These are phyloP conservation scores for Trebouxia sp. DNA, from an alignment of 139 green algal species.

Conservation along the genomic window DNA sequence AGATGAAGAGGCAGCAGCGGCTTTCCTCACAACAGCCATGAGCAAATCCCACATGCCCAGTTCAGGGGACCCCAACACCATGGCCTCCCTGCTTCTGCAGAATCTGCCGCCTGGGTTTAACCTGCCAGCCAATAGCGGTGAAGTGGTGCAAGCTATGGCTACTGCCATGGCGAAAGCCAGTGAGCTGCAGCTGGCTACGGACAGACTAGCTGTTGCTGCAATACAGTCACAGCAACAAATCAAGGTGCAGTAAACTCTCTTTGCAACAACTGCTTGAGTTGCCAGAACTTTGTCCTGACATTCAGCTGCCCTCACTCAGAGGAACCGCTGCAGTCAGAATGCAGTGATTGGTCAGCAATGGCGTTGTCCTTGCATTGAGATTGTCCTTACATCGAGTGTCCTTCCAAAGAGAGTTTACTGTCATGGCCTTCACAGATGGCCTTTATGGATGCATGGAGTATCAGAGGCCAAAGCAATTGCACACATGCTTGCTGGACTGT, in stretches of 20 bases:
- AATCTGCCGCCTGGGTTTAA: constrained; percentile 18
- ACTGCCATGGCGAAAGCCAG: constrained; percentile 24
- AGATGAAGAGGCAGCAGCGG: not conserved
- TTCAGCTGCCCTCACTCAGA: too few relatives aligned
- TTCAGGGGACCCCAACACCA: not conserved
- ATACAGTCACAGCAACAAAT: constrained; percentile 16
- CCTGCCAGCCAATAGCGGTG: constrained; percentile 21
- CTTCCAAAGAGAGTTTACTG: not conserved
- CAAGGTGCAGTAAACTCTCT: not conserved
- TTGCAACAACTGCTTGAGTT: too few relatives aligned
- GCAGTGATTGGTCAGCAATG: too few relatives aligned
- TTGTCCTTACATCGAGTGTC: not conserved
- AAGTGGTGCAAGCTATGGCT: constrained; percentile 29
- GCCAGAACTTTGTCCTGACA: too few relatives aligned
- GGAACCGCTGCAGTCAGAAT: too few relatives aligned
- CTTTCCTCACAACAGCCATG: not conserved
- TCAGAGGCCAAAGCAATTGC: too few relatives aligned
- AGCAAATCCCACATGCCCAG: constrained; percentile 2
- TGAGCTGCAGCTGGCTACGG: constrained; percentile 22
- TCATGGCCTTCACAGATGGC: too few relatives aligned
- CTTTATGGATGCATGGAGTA: too few relatives aligned
- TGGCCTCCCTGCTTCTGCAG: constrained; percentile 8
- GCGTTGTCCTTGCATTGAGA: too few relatives aligned
- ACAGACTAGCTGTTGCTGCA: constrained; percentile 1
- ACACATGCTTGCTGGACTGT: too few relatives aligned